These are phyloP conservation scores for Piper betle DNA, from an alignment of 164 flowering plant genomes.

Conservation along the genomic window DNA sequence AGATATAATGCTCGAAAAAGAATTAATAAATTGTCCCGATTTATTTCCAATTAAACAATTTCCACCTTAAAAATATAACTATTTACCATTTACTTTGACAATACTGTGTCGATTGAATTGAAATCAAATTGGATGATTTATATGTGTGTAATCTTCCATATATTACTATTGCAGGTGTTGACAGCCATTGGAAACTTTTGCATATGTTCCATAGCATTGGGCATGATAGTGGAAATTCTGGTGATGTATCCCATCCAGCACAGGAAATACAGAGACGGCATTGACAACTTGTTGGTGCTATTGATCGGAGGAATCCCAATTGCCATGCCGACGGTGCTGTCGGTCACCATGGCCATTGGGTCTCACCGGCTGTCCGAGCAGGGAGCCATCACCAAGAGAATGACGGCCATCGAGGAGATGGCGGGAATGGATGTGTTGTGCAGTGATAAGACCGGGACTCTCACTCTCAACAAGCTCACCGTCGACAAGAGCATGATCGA, in stretches of 20 bases:
- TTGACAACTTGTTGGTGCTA: slow-evolving; percentile 71
- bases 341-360: slow-evolving; percentile 95
- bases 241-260: slow-evolving; percentile 73
- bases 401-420: slow-evolving; percentile 99
- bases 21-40: too few relatives aligned
- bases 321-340: slow-evolving; percentile 92
- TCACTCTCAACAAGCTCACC: slow-evolving; percentile 84
- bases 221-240: slow-evolving; percentile 63
- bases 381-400: slow-evolving; percentile 96
- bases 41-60: too few relatives aligned
- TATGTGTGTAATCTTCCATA: too few relatives aligned
- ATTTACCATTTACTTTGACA: too few relatives aligned
- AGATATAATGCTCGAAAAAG: too few relatives aligned
- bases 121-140: too few relatives aligned
- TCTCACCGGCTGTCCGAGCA: slow-evolving; percentile 56
- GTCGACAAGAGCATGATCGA: slow-evolving; percentile 49
- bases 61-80: too few relatives aligned
- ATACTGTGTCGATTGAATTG: too few relatives aligned
- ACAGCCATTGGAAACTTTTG: slow-evolving; percentile 91
- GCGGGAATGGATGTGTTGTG: slow-evolving; percentile 95
- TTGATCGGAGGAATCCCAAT: slow-evolving; percentile 96
- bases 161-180: slow-evolving; percentile 36
- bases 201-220: slow-evolving; percentile 69
- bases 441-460: slow-evolving; percentile 95
- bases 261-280: slow-evolving; percentile 64